These are phyloP conservation scores for Ophiostoma sp. DNA, from an alignment of 2,329 filamentous ascomycete species.

Conservation along the genomic window DNA sequence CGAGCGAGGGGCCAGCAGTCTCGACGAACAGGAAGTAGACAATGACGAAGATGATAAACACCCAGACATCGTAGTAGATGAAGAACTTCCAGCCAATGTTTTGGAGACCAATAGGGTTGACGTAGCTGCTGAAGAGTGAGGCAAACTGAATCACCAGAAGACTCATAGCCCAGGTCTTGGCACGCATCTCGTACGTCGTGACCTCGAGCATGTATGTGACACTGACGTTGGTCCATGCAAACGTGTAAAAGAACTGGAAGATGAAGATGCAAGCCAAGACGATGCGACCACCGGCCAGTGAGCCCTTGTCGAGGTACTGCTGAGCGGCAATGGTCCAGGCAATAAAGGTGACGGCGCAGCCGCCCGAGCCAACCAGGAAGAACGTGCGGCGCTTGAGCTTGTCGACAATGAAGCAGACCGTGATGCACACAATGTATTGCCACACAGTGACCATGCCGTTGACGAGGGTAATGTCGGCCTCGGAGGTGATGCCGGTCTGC, in stretches of 20 bases:
- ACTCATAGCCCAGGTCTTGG: conserved; percentile 8
- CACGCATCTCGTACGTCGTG: conserved; percentile 13
- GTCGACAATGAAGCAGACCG: conserved; percentile 40
- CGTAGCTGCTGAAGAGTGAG: conserved; percentile 32
- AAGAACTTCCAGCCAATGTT: conserved; percentile 43
- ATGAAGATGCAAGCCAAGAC: conserved; percentile 1
- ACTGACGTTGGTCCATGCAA: conserved; percentile 11
- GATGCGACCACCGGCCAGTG: not conserved
- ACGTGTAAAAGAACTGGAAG: conserved; percentile 14
- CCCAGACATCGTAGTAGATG: conserved; percentile 40
- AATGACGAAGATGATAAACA: conserved; percentile 36
- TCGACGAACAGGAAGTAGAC: conserved; percentile 40
- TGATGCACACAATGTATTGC: conserved; percentile 11
- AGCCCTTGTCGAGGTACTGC: not conserved
- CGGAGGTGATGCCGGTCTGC: conserved; percentile 25
- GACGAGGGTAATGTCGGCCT: conserved; percentile 18
- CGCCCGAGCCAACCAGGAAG: conserved; percentile 43
- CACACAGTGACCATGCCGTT: conserved; percentile 21
- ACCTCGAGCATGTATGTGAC: conserved; percentile 7
- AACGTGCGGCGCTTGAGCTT: conserved; percentile 39
- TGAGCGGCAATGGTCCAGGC: conserved; percentile 41
- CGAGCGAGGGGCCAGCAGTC: conserved; percentile 26
- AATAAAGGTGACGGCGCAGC: conserved; percentile 41
- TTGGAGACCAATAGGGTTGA: conserved; percentile 42
- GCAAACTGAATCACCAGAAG: not conserved